phyloP scores from a whole-genome alignment of 1,284 basidiomycete species.

The Ganoderma leucocontextum region DNA sequence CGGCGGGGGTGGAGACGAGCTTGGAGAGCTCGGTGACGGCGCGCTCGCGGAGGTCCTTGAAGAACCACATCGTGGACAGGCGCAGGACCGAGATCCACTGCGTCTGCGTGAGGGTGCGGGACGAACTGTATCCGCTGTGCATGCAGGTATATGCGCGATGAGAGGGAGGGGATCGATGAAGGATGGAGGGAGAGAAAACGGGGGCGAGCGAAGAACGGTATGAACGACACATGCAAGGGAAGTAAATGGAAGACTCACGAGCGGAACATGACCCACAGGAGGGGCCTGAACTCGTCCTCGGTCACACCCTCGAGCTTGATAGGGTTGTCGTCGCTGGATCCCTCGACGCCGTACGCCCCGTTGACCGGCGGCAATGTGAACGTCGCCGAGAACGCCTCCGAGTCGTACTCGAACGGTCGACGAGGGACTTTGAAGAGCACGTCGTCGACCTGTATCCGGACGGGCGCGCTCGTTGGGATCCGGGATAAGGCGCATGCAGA shows the following conservation, averaged over 20 bases:
- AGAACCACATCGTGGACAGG: conserved; percentile 24
- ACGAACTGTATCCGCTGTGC: conserved; percentile 15
- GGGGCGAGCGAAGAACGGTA: neutral
- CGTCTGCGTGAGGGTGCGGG: conserved; percentile 11
- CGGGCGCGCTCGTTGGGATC: neutral
- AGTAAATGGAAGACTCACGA: conserved; percentile 11
- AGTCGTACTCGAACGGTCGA: conserved; percentile 25
- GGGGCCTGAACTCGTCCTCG: conserved; percentile 15
- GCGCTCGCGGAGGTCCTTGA: conserved; percentile 13
- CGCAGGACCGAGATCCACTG: conserved; percentile 24
- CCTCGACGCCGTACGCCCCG: conserved; percentile 5
- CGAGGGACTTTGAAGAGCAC: conserved; percentile 24
- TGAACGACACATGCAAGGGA: neutral
- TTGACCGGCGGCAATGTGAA: conserved; percentile 16
- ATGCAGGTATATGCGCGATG: neutral
- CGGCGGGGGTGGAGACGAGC: conserved; percentile 18
- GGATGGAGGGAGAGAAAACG: neutral
- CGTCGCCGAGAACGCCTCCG: conserved; percentile 17
- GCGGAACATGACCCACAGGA: conserved; percentile 20
- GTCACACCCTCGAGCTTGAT: conserved; percentile 9
- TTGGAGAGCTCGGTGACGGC: conserved; percentile 21
- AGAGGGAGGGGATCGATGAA: too few species aligned
- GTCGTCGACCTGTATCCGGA: neutral
- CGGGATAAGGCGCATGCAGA: neutral
- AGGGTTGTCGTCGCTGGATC: conserved; percentile 18